These are phyloP conservation scores for Oryza nivara DNA, from an alignment of 176 grass and related monocot species.

Conservation along the genomic window DNA sequence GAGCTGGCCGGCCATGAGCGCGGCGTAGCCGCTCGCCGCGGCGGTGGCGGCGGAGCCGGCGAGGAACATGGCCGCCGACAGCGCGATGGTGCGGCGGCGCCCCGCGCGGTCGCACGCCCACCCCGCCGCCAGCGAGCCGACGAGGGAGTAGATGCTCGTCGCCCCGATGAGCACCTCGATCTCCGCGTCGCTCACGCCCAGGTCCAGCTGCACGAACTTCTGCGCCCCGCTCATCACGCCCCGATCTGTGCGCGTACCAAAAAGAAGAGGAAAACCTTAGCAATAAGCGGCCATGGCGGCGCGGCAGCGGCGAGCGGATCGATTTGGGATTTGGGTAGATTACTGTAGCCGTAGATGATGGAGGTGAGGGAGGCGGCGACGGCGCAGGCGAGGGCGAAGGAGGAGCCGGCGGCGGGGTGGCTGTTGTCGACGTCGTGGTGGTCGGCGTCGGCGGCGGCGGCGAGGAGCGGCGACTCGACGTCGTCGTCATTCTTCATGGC, in stretches of 20 bases:
- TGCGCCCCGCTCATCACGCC: conserved; percentile 73
- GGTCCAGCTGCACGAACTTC: conserved; percentile 55
- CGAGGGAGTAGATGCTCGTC: conserved; percentile 65
- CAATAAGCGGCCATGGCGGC: no score
- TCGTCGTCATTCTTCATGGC: background rate
- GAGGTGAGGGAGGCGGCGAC: conserved; percentile 51
- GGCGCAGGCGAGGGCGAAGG: conserved; percentile 39
- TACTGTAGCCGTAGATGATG: conserved; percentile 59
- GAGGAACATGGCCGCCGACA: conserved; percentile 62
- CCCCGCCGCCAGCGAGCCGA: conserved; percentile 65
- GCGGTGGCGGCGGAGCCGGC: conserved; percentile 46
- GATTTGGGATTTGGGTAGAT: background rate
- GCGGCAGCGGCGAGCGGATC: no score
- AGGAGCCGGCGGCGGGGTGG: background rate
- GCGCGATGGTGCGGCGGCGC: conserved; percentile 48
- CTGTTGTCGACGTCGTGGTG: no score
- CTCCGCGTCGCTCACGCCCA: conserved; percentile 53
- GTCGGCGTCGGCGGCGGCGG: background rate
- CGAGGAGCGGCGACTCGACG: conserved; percentile 36
- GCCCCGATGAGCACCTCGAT: conserved; percentile 64
- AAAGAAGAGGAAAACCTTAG: no score
- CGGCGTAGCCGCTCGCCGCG: conserved; percentile 44
- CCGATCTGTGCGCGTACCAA: conserved; percentile 30
- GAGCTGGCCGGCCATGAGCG: conserved; percentile 57
- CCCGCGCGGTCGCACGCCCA: conserved; percentile 64